phyloP scores from a whole-genome alignment of 2,329 filamentous ascomycete species.

The Colletotrichum trifolii region DNA sequence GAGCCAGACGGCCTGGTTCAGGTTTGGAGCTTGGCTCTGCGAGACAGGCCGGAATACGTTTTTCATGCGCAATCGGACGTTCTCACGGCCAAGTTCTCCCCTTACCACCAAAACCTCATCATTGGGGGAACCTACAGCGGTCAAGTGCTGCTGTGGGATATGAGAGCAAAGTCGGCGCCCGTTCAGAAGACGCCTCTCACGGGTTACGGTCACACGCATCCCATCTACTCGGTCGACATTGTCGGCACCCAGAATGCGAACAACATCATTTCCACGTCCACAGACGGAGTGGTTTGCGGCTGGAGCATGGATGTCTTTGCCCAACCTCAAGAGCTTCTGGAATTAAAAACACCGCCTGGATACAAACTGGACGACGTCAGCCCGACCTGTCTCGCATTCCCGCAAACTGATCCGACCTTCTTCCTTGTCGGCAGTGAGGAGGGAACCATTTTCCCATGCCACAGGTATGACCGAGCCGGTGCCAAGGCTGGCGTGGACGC shows the following conservation, averaged over 20 bases:
- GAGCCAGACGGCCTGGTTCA: conserved; percentile 94
- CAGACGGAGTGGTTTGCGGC: conserved; percentile 94
- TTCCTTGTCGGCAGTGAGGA: conserved; percentile 98
- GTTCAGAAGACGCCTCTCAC: conserved; percentile 97
- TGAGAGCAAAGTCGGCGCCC: conserved; percentile 85
- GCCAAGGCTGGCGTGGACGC: conserved; percentile 96
- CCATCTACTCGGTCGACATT: conserved; percentile 94
- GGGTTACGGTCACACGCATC: conserved; percentile 94
- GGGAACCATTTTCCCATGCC: conserved; percentile 94
- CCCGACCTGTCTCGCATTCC: conserved; percentile 94
- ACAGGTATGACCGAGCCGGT: conserved; percentile 95
- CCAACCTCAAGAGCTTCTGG: conserved; percentile 93
- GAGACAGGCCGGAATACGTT: conserved; percentile 93
- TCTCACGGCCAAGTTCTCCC: conserved; percentile 96
- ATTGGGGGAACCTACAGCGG: conserved; percentile 96
- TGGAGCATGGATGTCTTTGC: conserved; percentile 99
- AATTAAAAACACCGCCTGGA: conserved; percentile 85
- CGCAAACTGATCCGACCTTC: conserved; percentile 93
- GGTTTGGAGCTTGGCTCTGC: conserved; percentile 96
- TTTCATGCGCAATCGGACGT: conserved; percentile 98
- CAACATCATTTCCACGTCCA: conserved; percentile 97
- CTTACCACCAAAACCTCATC: conserved; percentile 96
- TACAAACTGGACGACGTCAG: conserved; percentile 94
- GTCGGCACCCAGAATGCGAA: conserved; percentile 98
- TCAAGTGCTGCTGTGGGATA: conserved; percentile 97